phyloP scores from a whole-genome alignment of 1,284 basidiomycete genomes.

The Ustilago hordei region DNA sequence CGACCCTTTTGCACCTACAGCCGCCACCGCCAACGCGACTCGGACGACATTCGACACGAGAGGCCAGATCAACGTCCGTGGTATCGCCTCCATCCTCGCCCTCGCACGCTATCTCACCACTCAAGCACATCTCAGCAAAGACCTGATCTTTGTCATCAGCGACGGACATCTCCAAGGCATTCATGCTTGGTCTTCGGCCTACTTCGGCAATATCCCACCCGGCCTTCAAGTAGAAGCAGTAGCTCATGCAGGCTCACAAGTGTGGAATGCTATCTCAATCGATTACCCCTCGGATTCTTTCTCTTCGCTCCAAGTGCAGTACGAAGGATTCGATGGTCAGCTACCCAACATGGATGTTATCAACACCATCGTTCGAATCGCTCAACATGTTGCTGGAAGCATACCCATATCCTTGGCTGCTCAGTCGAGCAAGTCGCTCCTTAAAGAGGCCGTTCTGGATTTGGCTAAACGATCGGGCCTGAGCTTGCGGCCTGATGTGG shows the following conservation, averaged over 20 bases:
- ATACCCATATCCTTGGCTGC: conserved; percentile 23
- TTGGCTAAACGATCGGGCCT: conserved; percentile 11
- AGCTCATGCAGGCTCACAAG: conserved; percentile 41
- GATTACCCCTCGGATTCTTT: conserved; percentile 98
- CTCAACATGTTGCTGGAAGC: conserved; percentile 76
- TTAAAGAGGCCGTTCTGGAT: conserved; percentile 16
- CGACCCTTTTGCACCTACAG: conserved; percentile 29
- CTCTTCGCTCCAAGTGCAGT: conserved; percentile 89
- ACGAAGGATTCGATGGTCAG: conserved; percentile 93
- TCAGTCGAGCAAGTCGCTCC: conserved; percentile 3
- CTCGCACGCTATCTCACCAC: conserved; percentile 82
- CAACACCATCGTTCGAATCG: conserved; percentile 83
- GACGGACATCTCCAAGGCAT: conserved; percentile 91
- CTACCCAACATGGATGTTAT: conserved; percentile 95
- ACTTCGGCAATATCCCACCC: conserved; percentile 78
- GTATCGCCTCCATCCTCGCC: conserved; percentile 83
- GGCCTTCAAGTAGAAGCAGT: conserved; percentile 79
- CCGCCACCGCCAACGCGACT: conserved; percentile 17
- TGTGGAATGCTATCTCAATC: conserved; percentile 91
- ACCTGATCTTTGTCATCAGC: conserved; percentile 88
- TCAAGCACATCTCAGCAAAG: conserved; percentile 70
- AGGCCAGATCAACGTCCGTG: conserved; percentile 83
- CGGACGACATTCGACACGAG: conserved; percentile 7
- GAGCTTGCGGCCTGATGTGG: conserved; percentile 19
- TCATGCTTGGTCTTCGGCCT: conserved; percentile 88